Evolutionary conservation across 805 yeast species (phyloP).

Genomic region (Nakazawaea anatomiae): DNA sequence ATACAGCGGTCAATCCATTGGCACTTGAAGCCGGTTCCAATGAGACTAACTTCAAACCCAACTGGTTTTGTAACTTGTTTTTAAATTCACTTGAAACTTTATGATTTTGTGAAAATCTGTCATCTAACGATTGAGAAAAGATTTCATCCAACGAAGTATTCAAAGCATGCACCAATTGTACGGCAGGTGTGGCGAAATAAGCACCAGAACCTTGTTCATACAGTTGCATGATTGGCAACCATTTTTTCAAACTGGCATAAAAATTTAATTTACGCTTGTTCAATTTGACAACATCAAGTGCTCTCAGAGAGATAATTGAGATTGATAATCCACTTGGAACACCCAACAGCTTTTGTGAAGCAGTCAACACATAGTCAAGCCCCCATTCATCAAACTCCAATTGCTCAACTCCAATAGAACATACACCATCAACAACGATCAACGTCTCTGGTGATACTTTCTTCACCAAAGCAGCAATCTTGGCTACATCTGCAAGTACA

Average conservation of each 20-base stretch:
- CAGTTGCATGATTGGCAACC: constrained; percentile 86
- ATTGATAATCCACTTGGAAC: constrained; percentile 90
- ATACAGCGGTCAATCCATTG: constrained; percentile 80
- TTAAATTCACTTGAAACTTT: constrained; percentile 63
- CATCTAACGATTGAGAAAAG: constrained; percentile 45
- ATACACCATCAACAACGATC: constrained; percentile 88
- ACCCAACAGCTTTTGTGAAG: constrained; percentile 94
- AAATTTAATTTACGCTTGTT: constrained; percentile 40
- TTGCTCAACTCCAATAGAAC: constrained; percentile 87
- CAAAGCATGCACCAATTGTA: constrained; percentile 78
- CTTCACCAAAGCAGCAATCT: constrained; percentile 56
- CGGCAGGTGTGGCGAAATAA: constrained; percentile 97
- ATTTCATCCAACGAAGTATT: constrained; percentile 72
- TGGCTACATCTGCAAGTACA: constrained; percentile 70
- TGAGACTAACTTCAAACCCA: constrained; percentile 72
- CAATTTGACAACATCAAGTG: constrained; percentile 51
- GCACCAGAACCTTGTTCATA: constrained; percentile 76
- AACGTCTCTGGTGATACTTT: constrained; percentile 71
- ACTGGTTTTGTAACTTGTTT: constrained; percentile 36
- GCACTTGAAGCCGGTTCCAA: constrained; percentile 59
- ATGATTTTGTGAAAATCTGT: constrained; percentile 59
- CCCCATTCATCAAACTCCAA: constrained; percentile 87
- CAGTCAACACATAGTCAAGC: constrained; percentile 81
- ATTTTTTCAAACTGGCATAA: constrained; percentile 70
- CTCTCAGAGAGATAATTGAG: constrained; percentile 70